A percentile compares a stretch with the other conserved stretches of the same genome.
Evolutionary conservation across 2,329 filamentous ascomycete species (phyloP).

Genomic region (Colletotrichum musicola): DNA sequence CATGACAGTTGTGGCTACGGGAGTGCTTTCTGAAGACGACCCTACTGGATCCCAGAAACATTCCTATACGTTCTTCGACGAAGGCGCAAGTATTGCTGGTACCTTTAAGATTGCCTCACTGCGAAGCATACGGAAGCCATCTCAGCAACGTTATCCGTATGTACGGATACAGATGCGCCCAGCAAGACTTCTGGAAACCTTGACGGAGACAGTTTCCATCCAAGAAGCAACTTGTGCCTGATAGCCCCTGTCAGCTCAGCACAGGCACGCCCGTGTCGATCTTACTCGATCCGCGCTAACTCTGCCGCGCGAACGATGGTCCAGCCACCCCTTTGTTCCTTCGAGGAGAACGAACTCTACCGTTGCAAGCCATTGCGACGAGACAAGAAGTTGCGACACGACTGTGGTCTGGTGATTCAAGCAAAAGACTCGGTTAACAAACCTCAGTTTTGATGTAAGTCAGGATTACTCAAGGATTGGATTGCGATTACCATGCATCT

Average conservation of each 20-base stretch:
- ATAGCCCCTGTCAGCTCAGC: background rate
- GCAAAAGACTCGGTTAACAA: background rate
- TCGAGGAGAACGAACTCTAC: background rate
- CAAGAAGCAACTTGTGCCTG: background rate
- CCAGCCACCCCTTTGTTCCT: background rate
- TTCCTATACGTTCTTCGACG: background rate
- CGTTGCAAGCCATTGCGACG: slow-evolving; percentile 3
- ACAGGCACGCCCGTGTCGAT: background rate
- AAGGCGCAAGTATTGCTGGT: background rate
- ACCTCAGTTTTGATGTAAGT: background rate
- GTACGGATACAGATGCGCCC: background rate
- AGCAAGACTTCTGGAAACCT: background rate
- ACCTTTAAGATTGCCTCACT: background rate
- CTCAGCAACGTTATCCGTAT: too few relatives aligned
- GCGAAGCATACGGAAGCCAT: background rate
- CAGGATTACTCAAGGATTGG: background rate
- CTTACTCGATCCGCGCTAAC: slow-evolving; percentile 1
- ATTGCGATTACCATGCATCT: background rate
- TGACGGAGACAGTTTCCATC: background rate
- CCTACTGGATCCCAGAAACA: background rate
- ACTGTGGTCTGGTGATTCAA: background rate
- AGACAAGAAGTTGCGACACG: background rate
- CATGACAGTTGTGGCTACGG: background rate
- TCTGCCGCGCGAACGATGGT: background rate
- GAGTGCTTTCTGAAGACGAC: background rate